Evolutionary conservation across 176 grass and related monocot species (phyloP).

Genomic region (Cenchrus fungigraminus): DNA sequence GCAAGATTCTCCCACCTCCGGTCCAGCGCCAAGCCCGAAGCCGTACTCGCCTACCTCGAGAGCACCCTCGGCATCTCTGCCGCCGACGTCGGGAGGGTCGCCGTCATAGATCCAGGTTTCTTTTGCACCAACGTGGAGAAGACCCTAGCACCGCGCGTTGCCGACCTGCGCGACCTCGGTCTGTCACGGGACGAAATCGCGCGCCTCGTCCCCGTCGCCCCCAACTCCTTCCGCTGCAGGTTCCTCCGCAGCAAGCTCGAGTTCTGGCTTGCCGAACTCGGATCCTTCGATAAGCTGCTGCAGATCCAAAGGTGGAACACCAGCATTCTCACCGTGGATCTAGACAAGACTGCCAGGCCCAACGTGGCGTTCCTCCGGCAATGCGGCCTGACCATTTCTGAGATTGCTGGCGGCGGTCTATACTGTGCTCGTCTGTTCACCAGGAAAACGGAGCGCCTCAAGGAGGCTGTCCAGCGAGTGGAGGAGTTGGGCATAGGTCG

Average conservation of each 20-base stretch:
- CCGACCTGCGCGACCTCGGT: neutral
- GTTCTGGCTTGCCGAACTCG: constrained; percentile 41
- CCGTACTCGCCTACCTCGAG: constrained; percentile 35
- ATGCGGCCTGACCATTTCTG: neutral
- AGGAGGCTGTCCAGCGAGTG: constrained; percentile 1
- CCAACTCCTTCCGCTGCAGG: neutral
- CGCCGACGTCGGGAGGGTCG: neutral
- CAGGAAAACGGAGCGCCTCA: neutral
- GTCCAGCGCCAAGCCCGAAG: constrained; percentile 19
- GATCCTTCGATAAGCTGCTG: constrained; percentile 28
- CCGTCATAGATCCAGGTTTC: constrained; percentile 1
- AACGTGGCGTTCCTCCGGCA: constrained; percentile 21
- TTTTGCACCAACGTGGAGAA: constrained; percentile 37
- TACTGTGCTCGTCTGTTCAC: neutral
- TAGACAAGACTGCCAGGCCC: constrained; percentile 40
- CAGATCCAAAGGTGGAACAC: neutral
- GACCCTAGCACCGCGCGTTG: neutral
- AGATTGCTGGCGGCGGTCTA: neutral
- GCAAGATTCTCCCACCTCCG: constrained; percentile 7
- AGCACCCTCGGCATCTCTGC: constrained; percentile 17
- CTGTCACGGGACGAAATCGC: constrained; percentile 29
- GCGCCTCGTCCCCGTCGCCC: constrained; percentile 9
- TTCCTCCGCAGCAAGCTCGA: neutral
- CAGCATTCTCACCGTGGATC: neutral
- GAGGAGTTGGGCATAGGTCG: constrained; percentile 18